phyloP scores from a whole-genome alignment of 129 eudicot species.

The Arctium lappa region DNA sequence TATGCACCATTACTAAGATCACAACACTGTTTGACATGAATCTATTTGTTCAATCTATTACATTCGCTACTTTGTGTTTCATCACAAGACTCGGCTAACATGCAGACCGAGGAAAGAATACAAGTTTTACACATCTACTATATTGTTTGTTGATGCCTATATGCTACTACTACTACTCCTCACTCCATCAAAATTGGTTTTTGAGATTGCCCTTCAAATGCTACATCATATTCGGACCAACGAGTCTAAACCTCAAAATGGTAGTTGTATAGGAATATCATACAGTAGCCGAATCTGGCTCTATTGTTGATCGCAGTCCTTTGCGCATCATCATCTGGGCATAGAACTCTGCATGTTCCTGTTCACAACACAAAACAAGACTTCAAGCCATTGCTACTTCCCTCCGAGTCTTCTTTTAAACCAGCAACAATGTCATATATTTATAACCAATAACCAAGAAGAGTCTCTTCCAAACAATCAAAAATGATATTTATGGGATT shows the following conservation, averaged over 20 bases:
- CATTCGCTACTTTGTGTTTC: conserved; percentile 16
- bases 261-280: conserved; percentile 19
- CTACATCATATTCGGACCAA: background rate
- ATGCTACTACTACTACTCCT: conserved; percentile 10
- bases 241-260: conserved; percentile 22
- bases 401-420: background rate
- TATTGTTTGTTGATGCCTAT: conserved; percentile 1
- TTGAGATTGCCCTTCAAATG: conserved; percentile 13
- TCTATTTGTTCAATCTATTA: background rate
- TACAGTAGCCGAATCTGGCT: conserved; percentile 47
- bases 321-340: conserved; percentile 51
- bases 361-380: conserved; percentile 11
- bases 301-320: conserved; percentile 49
- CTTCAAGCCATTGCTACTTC: background rate
- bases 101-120: conserved; percentile 14
- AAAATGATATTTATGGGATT: background rate
- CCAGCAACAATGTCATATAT: background rate
- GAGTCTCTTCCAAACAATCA: background rate
- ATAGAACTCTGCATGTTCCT: conserved; percentile 67
- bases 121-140: conserved; percentile 18
- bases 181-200: conserved; percentile 36
- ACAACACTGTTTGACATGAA: background rate
- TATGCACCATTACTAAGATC: background rate
- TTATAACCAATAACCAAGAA: background rate
- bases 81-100: conserved; percentile 6